Evolutionary conservation across 176 grass and related monocot species (phyloP), one percentile per base, ranked within the genome.

Genomic region (Puccinellia tenuiflora): DNA sequence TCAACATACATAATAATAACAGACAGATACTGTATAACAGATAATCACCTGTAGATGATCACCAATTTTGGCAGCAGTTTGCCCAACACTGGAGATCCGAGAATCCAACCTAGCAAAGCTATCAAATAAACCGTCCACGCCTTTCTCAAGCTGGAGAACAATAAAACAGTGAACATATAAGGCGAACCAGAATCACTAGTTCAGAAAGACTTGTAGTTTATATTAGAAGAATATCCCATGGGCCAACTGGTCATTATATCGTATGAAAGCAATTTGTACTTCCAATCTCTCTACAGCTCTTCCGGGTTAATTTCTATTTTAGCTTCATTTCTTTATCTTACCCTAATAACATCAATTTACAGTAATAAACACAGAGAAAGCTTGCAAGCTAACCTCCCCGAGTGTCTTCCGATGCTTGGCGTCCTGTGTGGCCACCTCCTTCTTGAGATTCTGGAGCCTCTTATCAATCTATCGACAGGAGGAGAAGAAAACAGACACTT

Each of bases 11-110:
- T 73, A 68, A 50, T 70, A 84, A 47, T 73, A 71, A 73, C 37
- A 82, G 9, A 89, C 4, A 60, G 56, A 88, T 69, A 77, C 8
- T 43, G 63, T n/a, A 70, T 22, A 73, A 80, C 28, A 84, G 39
- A 70, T 78, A 73, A 50, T 86, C 85, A 99, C 96, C 93, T 96
- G 96, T 88, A 99, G 91, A 93, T 99, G 96, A 79, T 99, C 96
- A 42, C 96, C 96, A 60, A 99, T 99, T 93, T 99, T 99, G 18
- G 96, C 96, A 87, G 93, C 93, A 67, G 96, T 99, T 90, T 99
- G 96, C 26, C 96, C 96, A 79, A 99, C 96, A 93, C 96, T 96
- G 22, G 96, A 96, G 79, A 99, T 99, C 54, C 96, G 91, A 14
- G 96, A 85, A 88, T 99, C 96, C 67, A 99, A 80, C 83, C 96